phyloP scores from a whole-genome alignment of 306 rosid genomes.

The Castanea sativa region DNA sequence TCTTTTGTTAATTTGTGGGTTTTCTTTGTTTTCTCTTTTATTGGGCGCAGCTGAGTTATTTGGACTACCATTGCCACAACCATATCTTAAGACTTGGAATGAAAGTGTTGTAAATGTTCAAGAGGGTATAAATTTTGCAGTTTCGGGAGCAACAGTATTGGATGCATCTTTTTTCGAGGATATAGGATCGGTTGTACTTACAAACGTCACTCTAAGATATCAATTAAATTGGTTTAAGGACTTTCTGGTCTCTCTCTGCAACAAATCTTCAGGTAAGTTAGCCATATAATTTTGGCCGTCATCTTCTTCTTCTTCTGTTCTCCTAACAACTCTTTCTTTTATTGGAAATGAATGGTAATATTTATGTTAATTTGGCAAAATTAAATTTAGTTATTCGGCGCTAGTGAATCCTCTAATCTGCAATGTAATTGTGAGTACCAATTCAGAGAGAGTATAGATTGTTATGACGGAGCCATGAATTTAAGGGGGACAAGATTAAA shows the following conservation, averaged over 20 bases:
- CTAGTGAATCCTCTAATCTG: too few relatives aligned
- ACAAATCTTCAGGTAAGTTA: constrained; percentile 32
- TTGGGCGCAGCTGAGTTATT: constrained; percentile 40
- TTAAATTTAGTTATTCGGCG: too few relatives aligned
- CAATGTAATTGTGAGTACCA: too few relatives aligned
- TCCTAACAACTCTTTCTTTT: too few relatives aligned
- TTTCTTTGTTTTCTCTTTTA: not conserved
- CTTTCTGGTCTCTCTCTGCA: constrained; percentile 28
- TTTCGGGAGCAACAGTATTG: constrained; percentile 59
- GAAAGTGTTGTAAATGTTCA: not conserved
- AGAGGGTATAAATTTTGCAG: constrained; percentile 55
- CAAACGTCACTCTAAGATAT: constrained; percentile 35
- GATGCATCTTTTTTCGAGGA: constrained; percentile 26
- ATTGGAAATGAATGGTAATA: too few relatives aligned
- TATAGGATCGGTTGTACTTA: constrained; percentile 2
- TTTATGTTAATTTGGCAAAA: too few relatives aligned
- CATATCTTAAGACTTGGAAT: constrained; percentile 34
- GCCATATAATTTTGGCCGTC: too few relatives aligned
- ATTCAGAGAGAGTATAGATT: too few relatives aligned
- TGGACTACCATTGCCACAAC: constrained; percentile 41
- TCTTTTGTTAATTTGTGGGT: too few relatives aligned
- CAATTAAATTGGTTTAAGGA: constrained; percentile 57
- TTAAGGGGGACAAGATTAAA: too few relatives aligned
- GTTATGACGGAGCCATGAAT: too few relatives aligned
- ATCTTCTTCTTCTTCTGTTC: too few relatives aligned